A percentile compares a stretch with the other conserved stretches of the same genome.
Evolutionary conservation across 129 eudicot genomes (phyloP).

Genomic region (Oenanthe sinensis): DNA sequence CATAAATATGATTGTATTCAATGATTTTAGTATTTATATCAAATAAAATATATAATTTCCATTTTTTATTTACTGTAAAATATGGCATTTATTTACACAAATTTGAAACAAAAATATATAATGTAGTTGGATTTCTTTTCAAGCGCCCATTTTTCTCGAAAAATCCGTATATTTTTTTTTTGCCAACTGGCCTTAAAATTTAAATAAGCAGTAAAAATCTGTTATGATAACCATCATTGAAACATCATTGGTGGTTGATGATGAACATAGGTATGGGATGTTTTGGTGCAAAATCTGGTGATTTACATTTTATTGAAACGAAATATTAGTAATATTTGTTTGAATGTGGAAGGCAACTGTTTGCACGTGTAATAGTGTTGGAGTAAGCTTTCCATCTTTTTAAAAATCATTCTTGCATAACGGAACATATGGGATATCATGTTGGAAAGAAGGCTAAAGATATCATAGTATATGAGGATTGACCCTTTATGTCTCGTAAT

Average conservation of each 20-base stretch:
- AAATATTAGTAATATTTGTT: conserved; percentile 19
- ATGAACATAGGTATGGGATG: conserved; percentile 91
- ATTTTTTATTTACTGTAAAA: too few relatives aligned
- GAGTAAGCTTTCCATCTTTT: not conserved
- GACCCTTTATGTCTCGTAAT: not conserved
- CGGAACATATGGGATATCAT: conserved; percentile 11
- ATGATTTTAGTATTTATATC: too few relatives aligned
- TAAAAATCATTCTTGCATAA: not conserved
- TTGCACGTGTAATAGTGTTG: conserved; percentile 15
- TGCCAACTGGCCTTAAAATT: too few relatives aligned
- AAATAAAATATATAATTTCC: too few relatives aligned
- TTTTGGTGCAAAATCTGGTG: conserved; percentile 40
- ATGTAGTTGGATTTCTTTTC: too few relatives aligned
- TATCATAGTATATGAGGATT: not conserved
- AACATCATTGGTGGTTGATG: conserved; percentile 99
- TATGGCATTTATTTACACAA: too few relatives aligned
- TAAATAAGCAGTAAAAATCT: too few relatives aligned
- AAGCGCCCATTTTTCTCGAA: too few relatives aligned
- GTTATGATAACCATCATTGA: conserved; percentile 60
- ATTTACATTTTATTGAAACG: conserved; percentile 48
- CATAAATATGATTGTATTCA: too few relatives aligned
- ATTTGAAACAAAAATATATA: too few relatives aligned
- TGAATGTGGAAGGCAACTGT: conserved; percentile 12
- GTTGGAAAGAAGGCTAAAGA: conserved; percentile 1
- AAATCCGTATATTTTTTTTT: too few relatives aligned